phyloP scores from a whole-genome alignment of 805 yeast genomes.

The Candida hungchunana region DNA sequence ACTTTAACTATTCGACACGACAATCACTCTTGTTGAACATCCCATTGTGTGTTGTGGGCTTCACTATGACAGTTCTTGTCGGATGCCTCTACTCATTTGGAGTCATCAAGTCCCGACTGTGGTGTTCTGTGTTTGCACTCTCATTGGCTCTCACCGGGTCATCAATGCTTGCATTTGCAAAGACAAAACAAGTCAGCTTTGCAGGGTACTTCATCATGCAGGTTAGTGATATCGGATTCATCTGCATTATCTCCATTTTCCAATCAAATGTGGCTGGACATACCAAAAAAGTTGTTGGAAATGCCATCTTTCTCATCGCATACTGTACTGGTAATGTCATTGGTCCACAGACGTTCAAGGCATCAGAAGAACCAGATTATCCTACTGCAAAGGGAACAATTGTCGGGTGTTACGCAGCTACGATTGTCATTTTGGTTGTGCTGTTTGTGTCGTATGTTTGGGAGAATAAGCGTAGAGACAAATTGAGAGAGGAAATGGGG shows the following conservation, averaged over 20 bases:
- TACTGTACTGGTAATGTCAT: slow-evolving; percentile 66
- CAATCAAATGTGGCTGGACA: slow-evolving; percentile 62
- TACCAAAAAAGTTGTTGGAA: slow-evolving; percentile 63
- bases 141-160: slow-evolving; percentile 26
- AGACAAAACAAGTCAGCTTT: slow-evolving; percentile 25
- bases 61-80: slow-evolving; percentile 27
- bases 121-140: slow-evolving; percentile 22
- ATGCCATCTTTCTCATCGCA: slow-evolving; percentile 56
- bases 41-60: slow-evolving; percentile 34
- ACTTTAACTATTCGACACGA: slow-evolving; percentile 12
- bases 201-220: slow-evolving; percentile 29
- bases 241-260: slow-evolving; percentile 32
- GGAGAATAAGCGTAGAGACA: slow-evolving; percentile 42
- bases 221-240: slow-evolving; percentile 33
- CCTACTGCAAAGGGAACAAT: slow-evolving; percentile 43
- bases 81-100: slow-evolving; percentile 17
- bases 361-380: slow-evolving; percentile 56
- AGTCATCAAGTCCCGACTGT: slow-evolving; percentile 22
- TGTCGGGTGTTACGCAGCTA: slow-evolving; percentile 30
- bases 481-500: slow-evolving; percentile 25
- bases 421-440: slow-evolving; percentile 32
- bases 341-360: slow-evolving; percentile 69
- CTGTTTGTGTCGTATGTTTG: slow-evolving; percentile 29
- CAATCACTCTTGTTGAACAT: slow-evolving; percentile 25
- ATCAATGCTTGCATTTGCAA: slow-evolving; percentile 31